Conservation (phyloP, 2,329 filamentous ascomycete genomes). For the Colletotrichum ledebouriae region DNA sequence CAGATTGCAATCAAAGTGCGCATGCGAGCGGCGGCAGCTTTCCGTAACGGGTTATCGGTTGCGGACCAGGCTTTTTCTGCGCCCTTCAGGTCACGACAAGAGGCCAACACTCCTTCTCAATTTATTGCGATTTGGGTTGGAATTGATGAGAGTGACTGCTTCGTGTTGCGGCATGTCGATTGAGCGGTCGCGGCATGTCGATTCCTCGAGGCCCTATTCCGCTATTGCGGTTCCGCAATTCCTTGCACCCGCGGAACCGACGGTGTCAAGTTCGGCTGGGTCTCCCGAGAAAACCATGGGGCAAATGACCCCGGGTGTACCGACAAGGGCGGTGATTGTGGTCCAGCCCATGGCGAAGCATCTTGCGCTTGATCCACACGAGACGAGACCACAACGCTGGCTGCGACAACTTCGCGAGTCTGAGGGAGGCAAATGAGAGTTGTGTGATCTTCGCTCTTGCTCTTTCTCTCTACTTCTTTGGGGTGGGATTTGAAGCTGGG, state of each 20-base stretch:
- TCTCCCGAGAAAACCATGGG: constrained; percentile 18
- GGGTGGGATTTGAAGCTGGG: not conserved
- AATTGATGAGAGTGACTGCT: no score
- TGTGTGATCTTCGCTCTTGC: not conserved
- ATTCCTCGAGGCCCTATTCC: no score
- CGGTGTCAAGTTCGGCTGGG: constrained; percentile 22
- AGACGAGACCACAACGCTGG: constrained; percentile 24
- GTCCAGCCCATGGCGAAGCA: constrained; percentile 12
- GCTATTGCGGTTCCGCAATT: constrained; percentile 8
- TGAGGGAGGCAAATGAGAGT: not conserved
- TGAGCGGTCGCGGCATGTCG: no score
- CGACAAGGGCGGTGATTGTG: constrained; percentile 11
- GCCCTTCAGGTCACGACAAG: not conserved
- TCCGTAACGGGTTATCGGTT: not conserved
- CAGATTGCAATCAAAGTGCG: constrained; percentile 24
- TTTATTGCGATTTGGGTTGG: no score
- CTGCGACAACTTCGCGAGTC: constrained; percentile 1
- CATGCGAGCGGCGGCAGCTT: constrained; percentile 5
- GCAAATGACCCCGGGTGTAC: constrained; percentile 1
- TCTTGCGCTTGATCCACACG: constrained; percentile 17
- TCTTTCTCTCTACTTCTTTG: not conserved
- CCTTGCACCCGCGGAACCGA: constrained; percentile 12
- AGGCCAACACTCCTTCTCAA: no score
- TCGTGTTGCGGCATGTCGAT: no score
- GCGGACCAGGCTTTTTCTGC: not conserved